Conservation (phyloP, 108 stramenopile species). For the Aurantiochytrium sp. region DNA sequence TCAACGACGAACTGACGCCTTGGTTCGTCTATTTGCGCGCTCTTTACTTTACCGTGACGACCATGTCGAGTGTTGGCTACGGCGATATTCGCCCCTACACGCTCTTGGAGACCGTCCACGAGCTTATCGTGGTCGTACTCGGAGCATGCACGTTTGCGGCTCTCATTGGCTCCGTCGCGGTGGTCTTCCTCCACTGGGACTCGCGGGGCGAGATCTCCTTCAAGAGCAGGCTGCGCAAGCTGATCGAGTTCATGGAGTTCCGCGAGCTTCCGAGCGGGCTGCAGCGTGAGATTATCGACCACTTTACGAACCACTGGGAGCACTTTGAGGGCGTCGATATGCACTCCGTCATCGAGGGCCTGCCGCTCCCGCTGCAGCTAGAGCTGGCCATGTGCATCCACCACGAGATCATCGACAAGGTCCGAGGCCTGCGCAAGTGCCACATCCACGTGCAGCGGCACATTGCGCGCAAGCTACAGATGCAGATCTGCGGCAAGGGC, state of each 20-base stretch:
- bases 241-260: not conserved
- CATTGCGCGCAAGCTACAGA: not conserved
- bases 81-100: conserved; percentile 59
- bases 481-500: not conserved
- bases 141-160: conserved; percentile 37
- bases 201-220: not conserved
- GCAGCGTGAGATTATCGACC: not conserved
- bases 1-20: conserved; percentile 41
- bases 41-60: conserved; percentile 54
- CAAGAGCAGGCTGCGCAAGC: not conserved
- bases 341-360: not conserved
- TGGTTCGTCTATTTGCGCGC: conserved; percentile 51
- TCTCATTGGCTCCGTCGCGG: not conserved
- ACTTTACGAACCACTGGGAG: conserved; percentile 22
- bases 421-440: conserved; percentile 2
- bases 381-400: conserved; percentile 26
- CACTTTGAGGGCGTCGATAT: not conserved
- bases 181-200: conserved; percentile 6
- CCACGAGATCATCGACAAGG: not conserved
- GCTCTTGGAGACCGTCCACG: conserved; percentile 53
- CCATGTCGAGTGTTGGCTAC: conserved; percentile 55
- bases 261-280: conserved; percentile 8
- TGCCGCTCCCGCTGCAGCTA: conserved; percentile 17
- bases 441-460: conserved; percentile 14
- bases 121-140: conserved; percentile 46